These are phyloP conservation scores for Phytophthora colocasiae DNA, from an alignment of 352 stramenopile genomes.

Conservation along the genomic window DNA sequence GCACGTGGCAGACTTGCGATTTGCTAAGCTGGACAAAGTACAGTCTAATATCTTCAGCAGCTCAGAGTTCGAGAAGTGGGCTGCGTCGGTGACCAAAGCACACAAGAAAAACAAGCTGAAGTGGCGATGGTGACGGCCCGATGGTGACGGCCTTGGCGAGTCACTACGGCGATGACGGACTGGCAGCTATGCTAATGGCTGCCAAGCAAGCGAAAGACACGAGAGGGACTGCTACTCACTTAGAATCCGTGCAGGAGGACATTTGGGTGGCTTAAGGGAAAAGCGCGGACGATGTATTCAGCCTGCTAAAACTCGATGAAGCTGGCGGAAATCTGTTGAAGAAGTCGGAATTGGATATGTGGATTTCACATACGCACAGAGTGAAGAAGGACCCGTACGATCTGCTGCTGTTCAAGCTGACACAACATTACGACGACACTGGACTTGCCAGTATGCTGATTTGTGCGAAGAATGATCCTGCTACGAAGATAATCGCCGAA, in stretches of 20 bases:
- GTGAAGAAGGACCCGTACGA: conserved; percentile 5
- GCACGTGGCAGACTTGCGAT: background rate
- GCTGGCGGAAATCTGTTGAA: conserved; percentile 3
- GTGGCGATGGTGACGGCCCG: too few species aligned
- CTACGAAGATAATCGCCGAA: background rate
- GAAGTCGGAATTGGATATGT: background rate
- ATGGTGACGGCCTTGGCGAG: conserved; percentile 2
- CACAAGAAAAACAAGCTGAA: background rate
- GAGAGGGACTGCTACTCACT: background rate
- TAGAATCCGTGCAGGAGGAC: background rate
- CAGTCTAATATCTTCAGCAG: background rate
- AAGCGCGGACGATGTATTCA: background rate
- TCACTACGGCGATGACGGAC: background rate
- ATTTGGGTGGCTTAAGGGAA: background rate
- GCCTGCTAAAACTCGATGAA: conserved; percentile 5
- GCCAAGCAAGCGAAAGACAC: too few species aligned
- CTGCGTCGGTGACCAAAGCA: background rate
- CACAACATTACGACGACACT: background rate
- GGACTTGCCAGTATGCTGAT: conserved; percentile 1
- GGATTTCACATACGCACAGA: background rate
- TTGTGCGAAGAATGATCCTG: background rate
- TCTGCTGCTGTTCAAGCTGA: conserved; percentile 5
- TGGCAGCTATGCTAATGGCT: too few species aligned
- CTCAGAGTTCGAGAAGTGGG: conserved; percentile 4
- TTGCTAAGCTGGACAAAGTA: background rate